These are phyloP conservation scores for Starmerella asiatica DNA, from an alignment of 805 yeast genomes.

Conservation along the genomic window DNA sequence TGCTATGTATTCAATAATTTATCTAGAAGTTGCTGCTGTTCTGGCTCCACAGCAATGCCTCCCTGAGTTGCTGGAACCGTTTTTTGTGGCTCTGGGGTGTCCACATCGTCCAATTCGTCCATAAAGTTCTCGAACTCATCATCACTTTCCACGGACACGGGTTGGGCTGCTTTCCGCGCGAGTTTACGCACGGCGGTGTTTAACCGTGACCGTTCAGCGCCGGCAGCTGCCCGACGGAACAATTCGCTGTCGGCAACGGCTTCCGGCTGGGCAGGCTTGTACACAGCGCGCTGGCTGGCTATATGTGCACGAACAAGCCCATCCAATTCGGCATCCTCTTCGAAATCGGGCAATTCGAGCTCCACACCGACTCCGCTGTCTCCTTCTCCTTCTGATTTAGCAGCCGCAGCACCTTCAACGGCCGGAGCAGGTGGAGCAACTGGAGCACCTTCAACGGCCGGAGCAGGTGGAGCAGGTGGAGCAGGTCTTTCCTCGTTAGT, in stretches of 20 bases:
- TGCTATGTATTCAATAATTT: conserved; percentile 4
- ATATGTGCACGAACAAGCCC: conserved; percentile 1
- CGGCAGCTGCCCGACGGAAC: conserved; percentile 13
- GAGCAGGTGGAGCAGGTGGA: too few species aligned
- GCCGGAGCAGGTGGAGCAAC: too few species aligned
- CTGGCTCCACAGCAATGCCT: too few species aligned
- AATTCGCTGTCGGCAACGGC: conserved; percentile 1
- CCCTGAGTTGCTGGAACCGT: too few species aligned
- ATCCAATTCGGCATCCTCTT: conserved; percentile 5
- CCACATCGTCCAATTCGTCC: conserved; percentile 15
- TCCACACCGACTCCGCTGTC: too few species aligned
- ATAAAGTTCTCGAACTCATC: conserved; percentile 21
- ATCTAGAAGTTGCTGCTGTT: conserved; percentile 14
- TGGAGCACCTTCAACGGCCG: too few species aligned
- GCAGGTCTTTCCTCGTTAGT: too few species aligned
- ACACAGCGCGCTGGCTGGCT: not conserved
- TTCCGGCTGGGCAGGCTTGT: not conserved
- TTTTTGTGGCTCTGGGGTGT: too few species aligned
- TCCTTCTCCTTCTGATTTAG: not conserved
- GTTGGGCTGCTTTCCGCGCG: conserved; percentile 9
- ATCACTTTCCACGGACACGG: conserved; percentile 15
- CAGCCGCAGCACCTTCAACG: not conserved
- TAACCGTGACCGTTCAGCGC: conserved; percentile 13
- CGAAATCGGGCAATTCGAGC: not conserved
- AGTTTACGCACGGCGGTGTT: conserved; percentile 9